Conservation (phyloP, 495 filamentous ascomycete species). For the Letharia lupina region DNA sequence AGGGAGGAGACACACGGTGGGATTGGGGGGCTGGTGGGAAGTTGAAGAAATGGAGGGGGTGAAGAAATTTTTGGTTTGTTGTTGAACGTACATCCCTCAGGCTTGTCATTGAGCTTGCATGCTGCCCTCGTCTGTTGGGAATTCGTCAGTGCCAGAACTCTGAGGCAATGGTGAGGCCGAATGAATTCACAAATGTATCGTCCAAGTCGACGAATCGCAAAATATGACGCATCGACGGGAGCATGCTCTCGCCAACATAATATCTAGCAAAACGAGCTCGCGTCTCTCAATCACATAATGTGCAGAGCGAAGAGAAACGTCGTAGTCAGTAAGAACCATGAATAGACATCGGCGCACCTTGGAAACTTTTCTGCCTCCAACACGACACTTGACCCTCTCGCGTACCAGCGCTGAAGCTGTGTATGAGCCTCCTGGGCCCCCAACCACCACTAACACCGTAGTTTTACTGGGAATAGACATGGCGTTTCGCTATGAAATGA, state of each 20-base stretch:
- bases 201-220: slow-evolving; percentile 43
- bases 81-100: slow-evolving; percentile 31
- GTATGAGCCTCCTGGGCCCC: slow-evolving; percentile 42
- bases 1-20: too few species aligned
- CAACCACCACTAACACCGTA: slow-evolving; percentile 40
- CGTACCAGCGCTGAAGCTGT: slow-evolving; percentile 36
- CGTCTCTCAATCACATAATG: background rate
- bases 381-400: slow-evolving; percentile 37
- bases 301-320: background rate
- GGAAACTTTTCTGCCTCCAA: slow-evolving; percentile 42
- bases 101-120: slow-evolving; percentile 39
- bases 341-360: slow-evolving; percentile 23
- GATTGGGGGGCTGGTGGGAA: too few species aligned
- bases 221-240: slow-evolving; percentile 42
- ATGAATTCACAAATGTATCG: slow-evolving; percentile 30
- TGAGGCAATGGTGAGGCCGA: background rate
- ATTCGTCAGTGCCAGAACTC: background rate
- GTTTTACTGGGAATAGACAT: slow-evolving; percentile 32
- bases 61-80: too few species aligned
- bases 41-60: too few species aligned
- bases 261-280: slow-evolving; percentile 28
- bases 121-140: slow-evolving; percentile 34
- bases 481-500: background rate
- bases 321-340: background rate
- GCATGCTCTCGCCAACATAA: slow-evolving; percentile 43